Base-by-base conservation (phyloP, 2,329 filamentous ascomycete species). In the Periconia sp. region DNA sequence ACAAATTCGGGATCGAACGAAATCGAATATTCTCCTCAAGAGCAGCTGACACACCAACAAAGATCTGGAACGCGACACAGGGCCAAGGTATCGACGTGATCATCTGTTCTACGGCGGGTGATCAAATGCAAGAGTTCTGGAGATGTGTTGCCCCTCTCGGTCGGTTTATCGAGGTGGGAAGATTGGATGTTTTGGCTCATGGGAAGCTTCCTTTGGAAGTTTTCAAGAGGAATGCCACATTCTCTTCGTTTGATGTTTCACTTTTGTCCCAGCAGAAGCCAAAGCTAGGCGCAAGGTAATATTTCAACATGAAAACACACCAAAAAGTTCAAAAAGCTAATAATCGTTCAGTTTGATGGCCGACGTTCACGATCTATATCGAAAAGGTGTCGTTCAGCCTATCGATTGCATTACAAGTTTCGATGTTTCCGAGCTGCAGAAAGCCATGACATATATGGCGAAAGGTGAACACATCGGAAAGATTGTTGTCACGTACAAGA, bases 391-490 rank as follows among this genome's bases (percentile, higher is more conserved):
- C 20, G 30, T 55, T 19, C 18, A 46, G 30, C 53, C 53, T 6
- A 52, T 55, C 3, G 40, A 40, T 14, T 41, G 9, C 10, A 46
- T 68, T 41, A 53, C 58, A 0, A 54, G 23, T 3, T 68, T 72
- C 40, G 63, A 63, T 14, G 55, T 58, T 13, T 31, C 44, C 8
- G 50, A 74, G 0, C 56, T 76, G 6, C 42, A 59, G 3, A 52
- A 55, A 3, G 72, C 70, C 0, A 58, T 76, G 37, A 42, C 60
- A 7, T 59, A 59, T 47, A 65, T 77, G 27, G 66, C 69, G n/a
- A 51, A 60, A 17, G 71, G 75, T 0, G 66, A 65, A n/a, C 73
- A 76, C 46, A 68, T 70, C 1, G 75, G 76, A 6, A 78, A 77
- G 56, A 58, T 77, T 1, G 71, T 77, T 14, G 56, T 77, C 11